Conservation (phyloP, 768 basidiomycete species). For the Amanita exitialis region DNA sequence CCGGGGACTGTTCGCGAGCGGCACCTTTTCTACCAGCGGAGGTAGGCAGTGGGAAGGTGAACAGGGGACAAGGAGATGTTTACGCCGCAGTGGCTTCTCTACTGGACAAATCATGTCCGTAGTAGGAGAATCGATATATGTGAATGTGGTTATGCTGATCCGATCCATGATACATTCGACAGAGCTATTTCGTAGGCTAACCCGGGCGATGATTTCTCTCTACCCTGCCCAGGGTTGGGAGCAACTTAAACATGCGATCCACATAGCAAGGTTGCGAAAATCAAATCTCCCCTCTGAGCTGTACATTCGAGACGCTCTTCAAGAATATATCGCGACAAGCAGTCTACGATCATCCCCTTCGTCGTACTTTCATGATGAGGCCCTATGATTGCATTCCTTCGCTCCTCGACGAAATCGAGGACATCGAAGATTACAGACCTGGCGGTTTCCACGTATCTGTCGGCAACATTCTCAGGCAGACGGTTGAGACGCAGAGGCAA, state of each 20-base stretch:
- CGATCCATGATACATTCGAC: too few relatives aligned
- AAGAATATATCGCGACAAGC: too few relatives aligned
- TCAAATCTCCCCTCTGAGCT: too few relatives aligned
- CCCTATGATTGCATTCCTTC: conserved; percentile 14
- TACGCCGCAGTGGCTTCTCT: conserved; percentile 2
- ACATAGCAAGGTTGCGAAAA: too few relatives aligned
- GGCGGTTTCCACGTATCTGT: conserved; percentile 42
- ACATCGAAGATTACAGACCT: conserved; percentile 36
- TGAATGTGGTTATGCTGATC: too few relatives aligned
- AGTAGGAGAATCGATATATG: not conserved
- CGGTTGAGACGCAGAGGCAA: conserved; percentile 24
- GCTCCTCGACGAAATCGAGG: conserved; percentile 23
- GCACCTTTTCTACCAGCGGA: not conserved
- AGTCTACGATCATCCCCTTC: too few relatives aligned
- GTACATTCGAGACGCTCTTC: too few relatives aligned
- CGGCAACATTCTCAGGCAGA: conserved; percentile 31
- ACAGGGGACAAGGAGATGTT: not conserved
- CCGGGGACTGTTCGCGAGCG: too few relatives aligned
- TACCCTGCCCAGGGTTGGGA: too few relatives aligned
- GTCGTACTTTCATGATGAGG: not conserved
- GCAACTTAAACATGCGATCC: too few relatives aligned
- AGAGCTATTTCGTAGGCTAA: too few relatives aligned
- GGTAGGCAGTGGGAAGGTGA: not conserved
- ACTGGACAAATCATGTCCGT: not conserved
- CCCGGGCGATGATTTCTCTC: too few relatives aligned